Conservation (phyloP, 2,329 filamentous ascomycete genomes). For the Cryphonectria parasitica region DNA sequence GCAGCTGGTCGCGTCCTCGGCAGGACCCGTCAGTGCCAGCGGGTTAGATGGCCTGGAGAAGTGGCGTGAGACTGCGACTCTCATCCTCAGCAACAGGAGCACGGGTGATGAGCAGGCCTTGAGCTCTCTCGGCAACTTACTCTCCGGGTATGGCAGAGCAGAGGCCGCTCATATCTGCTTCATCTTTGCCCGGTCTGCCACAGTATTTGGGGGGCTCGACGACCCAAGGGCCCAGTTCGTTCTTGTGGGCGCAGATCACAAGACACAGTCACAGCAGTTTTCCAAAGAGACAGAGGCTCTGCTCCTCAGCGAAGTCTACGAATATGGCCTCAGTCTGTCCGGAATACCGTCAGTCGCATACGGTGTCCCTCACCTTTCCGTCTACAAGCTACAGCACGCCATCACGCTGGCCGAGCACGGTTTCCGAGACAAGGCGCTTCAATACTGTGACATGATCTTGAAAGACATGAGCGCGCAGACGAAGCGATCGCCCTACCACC, state of each 20-base stretch:
- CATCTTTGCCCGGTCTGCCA: slow-evolving; percentile 75
- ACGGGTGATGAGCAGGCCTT: slow-evolving; percentile 77
- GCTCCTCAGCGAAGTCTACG: slow-evolving; percentile 94
- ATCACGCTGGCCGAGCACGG: slow-evolving; percentile 83
- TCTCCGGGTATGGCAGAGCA: slow-evolving; percentile 82
- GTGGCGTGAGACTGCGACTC: slow-evolving; percentile 87
- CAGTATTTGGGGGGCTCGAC: slow-evolving; percentile 80
- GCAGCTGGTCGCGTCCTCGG: slow-evolving; percentile 82
- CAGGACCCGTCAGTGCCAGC: slow-evolving; percentile 59
- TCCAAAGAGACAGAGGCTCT: slow-evolving; percentile 82
- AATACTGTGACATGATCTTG: slow-evolving; percentile 87
- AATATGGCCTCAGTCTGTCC: slow-evolving; percentile 81
- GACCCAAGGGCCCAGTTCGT: slow-evolving; percentile 80
- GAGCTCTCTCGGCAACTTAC: slow-evolving; percentile 76
- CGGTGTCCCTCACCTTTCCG: slow-evolving; percentile 78
- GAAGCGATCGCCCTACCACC: slow-evolving; percentile 84
- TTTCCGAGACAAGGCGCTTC: slow-evolving; percentile 77
- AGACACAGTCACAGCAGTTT: slow-evolving; percentile 70
- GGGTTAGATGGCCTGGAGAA: slow-evolving; percentile 84
- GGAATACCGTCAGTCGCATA: slow-evolving; percentile 57
- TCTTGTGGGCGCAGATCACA: slow-evolving; percentile 83
- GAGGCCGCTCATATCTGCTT: slow-evolving; percentile 96
- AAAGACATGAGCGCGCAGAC: slow-evolving; percentile 78
- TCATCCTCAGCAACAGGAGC: slow-evolving; percentile 88
- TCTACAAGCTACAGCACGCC: slow-evolving; percentile 91